These are phyloP conservation scores for Pseudocercospora fuligena DNA, from an alignment of 2,329 filamentous ascomycete genomes.

Conservation along the genomic window DNA sequence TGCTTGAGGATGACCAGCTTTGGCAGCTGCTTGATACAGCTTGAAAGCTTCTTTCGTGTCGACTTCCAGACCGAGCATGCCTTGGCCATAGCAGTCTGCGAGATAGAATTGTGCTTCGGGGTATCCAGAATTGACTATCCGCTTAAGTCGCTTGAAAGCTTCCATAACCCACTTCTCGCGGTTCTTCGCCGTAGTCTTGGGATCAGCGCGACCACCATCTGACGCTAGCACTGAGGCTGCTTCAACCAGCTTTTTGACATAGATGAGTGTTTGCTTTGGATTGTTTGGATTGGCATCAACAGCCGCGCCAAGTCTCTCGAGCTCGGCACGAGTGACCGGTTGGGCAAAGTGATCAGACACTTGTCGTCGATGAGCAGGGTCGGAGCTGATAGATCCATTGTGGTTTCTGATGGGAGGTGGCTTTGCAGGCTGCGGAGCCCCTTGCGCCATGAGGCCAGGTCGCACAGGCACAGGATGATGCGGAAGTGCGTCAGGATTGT, in stretches of 20 bases:
- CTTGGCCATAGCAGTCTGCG: conserved; percentile 86
- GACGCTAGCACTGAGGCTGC: conserved; percentile 80
- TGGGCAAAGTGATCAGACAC: conserved; percentile 31
- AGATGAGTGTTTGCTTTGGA: conserved; percentile 68
- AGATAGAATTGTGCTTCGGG: conserved; percentile 91
- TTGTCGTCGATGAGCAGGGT: conserved; percentile 26
- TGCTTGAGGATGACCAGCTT: conserved; percentile 80
- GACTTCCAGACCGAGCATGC: conserved; percentile 74
- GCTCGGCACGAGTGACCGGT: conserved; percentile 76
- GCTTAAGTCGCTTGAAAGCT: conserved; percentile 89
- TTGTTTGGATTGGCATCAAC: conserved; percentile 76
- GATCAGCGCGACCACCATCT: conserved; percentile 73
- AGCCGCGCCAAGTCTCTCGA: conserved; percentile 70
- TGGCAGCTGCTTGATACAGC: conserved; percentile 91
- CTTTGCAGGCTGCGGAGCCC: conserved; percentile 43
- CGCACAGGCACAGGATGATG: conserved; percentile 60
- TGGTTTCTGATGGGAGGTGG: conserved; percentile 61
- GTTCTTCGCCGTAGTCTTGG: conserved; percentile 64
- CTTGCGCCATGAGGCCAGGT: conserved; percentile 47
- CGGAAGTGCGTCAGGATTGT: conserved; percentile 61
- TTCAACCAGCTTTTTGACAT: conserved; percentile 85
- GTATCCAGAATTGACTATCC: conserved; percentile 74
- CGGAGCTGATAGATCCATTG: conserved; percentile 41
- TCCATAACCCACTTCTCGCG: conserved; percentile 85
- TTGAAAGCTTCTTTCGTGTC: conserved; percentile 93